Conservation (phyloP, 2,329 filamentous ascomycete species). For the Sodiomyces alkalinus region DNA sequence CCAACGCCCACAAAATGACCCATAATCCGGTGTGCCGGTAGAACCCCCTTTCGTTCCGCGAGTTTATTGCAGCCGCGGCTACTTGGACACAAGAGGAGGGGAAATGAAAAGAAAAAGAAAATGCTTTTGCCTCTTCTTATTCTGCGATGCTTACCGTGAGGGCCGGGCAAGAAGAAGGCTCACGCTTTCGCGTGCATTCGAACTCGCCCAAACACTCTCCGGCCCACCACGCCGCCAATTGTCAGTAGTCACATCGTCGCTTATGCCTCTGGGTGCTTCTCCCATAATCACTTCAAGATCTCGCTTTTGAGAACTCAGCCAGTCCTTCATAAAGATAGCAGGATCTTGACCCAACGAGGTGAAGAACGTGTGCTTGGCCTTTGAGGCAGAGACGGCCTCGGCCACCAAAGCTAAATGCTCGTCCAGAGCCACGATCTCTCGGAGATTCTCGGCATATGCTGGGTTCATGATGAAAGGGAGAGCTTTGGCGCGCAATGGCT, state of each 20-base stretch:
- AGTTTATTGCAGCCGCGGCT: too few relatives aligned
- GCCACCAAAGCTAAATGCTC: conserved; percentile 74
- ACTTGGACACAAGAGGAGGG: too few relatives aligned
- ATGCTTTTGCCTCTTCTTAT: neutral
- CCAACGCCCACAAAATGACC: too few relatives aligned
- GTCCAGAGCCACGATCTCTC: conserved; percentile 62
- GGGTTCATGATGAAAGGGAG: conserved; percentile 52
- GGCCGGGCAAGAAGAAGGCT: conserved; percentile 40
- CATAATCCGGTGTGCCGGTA: too few relatives aligned
- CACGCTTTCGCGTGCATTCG: conserved; percentile 47
- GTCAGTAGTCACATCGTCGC: conserved; percentile 38
- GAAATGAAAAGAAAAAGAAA: neutral
- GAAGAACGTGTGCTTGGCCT: conserved; percentile 84
- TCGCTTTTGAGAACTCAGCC: conserved; percentile 81
- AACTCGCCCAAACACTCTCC: conserved; percentile 39
- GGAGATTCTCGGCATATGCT: conserved; percentile 54
- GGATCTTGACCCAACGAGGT: conserved; percentile 66
- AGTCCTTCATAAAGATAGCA: conserved; percentile 67
- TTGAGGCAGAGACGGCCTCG: conserved; percentile 69
- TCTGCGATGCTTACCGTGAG: neutral
- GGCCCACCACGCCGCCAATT: conserved; percentile 53
- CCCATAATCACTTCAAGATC: conserved; percentile 81
- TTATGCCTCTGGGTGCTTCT: conserved; percentile 53
- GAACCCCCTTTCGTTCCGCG: too few relatives aligned
- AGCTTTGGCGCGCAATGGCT: conserved; percentile 59